Percentiles rank a stretch among this genome's conserved stretches.
Conservation (phyloP, 768 basidiomycete genomes). For the Hortiboletus campestris region DNA sequence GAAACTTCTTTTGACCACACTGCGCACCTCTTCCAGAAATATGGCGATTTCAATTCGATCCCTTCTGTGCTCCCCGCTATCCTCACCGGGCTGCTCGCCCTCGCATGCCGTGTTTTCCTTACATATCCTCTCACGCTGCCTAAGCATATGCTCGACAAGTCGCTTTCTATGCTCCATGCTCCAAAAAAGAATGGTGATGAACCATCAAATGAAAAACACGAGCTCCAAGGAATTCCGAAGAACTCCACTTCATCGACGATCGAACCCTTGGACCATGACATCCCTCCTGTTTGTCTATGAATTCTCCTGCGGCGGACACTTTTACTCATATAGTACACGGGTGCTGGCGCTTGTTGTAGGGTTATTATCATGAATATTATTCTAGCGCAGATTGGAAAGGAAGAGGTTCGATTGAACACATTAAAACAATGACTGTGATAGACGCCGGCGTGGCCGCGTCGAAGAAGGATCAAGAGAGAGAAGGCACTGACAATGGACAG, state of each 20-base stretch:
- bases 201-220: conserved; percentile 28
- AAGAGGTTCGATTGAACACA: conserved; percentile 29
- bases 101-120: conserved; percentile 48
- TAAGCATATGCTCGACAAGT: conserved; percentile 38
- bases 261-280: conserved; percentile 32
- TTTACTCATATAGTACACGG: conserved; percentile 45
- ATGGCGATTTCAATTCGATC: conserved; percentile 31
- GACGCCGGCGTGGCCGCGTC: background rate
- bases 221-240: conserved; percentile 25
- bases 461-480: background rate
- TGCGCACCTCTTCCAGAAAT: conserved; percentile 20
- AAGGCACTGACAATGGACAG: conserved; percentile 13
- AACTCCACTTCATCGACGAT: conserved; percentile 28
- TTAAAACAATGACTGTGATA: conserved; percentile 13
- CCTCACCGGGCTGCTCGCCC: conserved; percentile 40
- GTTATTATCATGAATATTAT: conserved; percentile 39
- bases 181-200: conserved; percentile 30
- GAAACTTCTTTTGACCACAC: conserved; percentile 25
- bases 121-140: conserved; percentile 51
- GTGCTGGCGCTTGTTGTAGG: conserved; percentile 49
- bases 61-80: conserved; percentile 30
- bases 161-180: conserved; percentile 34
- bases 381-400: conserved; percentile 31
- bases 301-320: conserved; percentile 35
- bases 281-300: conserved; percentile 51